Evolutionary conservation across 352 stramenopile species (phyloP).

Genomic region (Globisporangium orthogonon): DNA sequence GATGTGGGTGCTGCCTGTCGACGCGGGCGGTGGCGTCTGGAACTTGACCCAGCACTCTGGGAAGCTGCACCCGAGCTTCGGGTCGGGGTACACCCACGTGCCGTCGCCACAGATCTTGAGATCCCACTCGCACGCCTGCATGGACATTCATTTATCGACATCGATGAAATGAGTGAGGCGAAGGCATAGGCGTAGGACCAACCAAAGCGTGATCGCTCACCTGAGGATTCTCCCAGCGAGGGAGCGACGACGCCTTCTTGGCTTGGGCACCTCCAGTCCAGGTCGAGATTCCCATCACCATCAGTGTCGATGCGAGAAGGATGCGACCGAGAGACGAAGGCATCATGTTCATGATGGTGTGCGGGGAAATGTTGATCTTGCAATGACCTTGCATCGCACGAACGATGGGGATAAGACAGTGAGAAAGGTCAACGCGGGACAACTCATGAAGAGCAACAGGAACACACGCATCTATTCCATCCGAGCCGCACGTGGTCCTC

Average conservation of each 20-base stretch:
- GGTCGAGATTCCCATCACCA: neutral
- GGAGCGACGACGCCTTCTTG: conserved; percentile 4
- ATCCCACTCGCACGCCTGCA: conserved; percentile 55
- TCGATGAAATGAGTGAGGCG: too few species aligned
- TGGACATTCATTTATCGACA: too few species aligned
- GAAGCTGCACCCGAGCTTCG: conserved; percentile 39
- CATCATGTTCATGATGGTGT: too few species aligned
- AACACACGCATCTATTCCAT: too few species aligned
- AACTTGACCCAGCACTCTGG: conserved; percentile 34
- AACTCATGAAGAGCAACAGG: too few species aligned
- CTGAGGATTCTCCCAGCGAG: conserved; percentile 27
- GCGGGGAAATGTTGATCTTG: too few species aligned
- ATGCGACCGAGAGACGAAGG: too few species aligned
- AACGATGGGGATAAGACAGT: too few species aligned
- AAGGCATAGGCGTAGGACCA: too few species aligned
- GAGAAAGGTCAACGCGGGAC: too few species aligned
- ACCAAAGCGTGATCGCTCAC: conserved; percentile 20
- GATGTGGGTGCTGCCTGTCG: neutral
- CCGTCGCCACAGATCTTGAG: conserved; percentile 55
- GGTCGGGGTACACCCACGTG: conserved; percentile 55
- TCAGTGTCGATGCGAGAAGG: neutral
- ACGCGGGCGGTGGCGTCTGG: neutral
- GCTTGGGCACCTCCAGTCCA: neutral
- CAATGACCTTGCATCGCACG: too few species aligned
- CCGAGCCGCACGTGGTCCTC: too few species aligned